Percentiles rank a stretch among this genome's conserved stretches.
These are phyloP conservation scores for Arthrobotrys sinensis DNA, from an alignment of 2,329 filamentous ascomycete genomes.

Conservation along the genomic window DNA sequence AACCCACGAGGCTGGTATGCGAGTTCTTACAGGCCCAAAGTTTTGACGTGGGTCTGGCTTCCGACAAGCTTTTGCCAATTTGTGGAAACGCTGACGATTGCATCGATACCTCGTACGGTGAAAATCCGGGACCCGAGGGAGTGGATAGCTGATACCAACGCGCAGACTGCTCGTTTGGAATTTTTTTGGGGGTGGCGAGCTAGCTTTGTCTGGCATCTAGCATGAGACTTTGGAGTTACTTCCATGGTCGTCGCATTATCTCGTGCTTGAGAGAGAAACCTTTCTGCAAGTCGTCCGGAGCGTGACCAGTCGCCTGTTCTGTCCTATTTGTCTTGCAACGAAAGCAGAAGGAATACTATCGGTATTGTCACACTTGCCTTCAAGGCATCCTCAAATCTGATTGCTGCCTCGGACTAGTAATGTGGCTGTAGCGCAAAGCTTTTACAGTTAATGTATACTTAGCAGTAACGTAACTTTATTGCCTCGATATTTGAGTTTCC, in stretches of 20 bases:
- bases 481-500: neutral
- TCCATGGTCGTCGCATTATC: neutral
- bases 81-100: neutral
- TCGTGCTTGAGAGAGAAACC: neutral
- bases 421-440: slow-evolving; percentile 2
- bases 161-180: too few relatives aligned
- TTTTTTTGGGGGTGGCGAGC: neutral
- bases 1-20: slow-evolving; percentile 32
- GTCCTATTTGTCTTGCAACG: neutral
- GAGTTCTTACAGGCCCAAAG: slow-evolving; percentile 49
- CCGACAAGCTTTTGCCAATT: slow-evolving; percentile 41
- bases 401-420: neutral
- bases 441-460: neutral
- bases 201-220: neutral
- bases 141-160: slow-evolving; percentile 8
- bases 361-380: slow-evolving; percentile 4
- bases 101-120: neutral
- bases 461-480: slow-evolving; percentile 7
- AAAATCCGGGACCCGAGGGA: slow-evolving; percentile 3
- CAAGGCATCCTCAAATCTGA: neutral
- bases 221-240: neutral
- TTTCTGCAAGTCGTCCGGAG: neutral
- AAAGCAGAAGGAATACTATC: neutral
- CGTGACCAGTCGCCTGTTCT: slow-evolving; percentile 2
- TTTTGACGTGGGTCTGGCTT: neutral